These are phyloP conservation scores for Gautieria morchelliformis DNA, from an alignment of 768 basidiomycete genomes.

Conservation along the genomic window DNA sequence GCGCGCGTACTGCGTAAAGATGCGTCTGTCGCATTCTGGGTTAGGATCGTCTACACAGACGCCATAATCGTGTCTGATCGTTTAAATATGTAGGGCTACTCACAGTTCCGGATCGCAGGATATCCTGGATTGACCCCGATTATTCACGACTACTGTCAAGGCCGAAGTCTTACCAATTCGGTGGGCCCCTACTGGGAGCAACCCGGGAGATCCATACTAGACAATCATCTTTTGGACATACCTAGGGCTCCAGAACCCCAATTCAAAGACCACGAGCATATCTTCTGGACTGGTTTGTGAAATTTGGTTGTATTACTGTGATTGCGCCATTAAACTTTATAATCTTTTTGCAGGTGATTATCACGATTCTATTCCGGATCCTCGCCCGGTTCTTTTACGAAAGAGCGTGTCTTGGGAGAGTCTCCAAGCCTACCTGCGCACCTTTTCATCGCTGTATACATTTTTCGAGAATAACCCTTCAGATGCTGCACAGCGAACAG, in stretches of 20 bases:
- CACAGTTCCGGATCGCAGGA: conserved; percentile 68
- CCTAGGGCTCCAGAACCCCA: conserved; percentile 37
- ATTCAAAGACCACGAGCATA: conserved; percentile 37
- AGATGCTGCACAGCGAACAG: conserved; percentile 30
- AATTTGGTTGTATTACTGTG: neutral
- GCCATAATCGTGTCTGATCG: too few relatives aligned
- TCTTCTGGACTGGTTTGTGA: conserved; percentile 48
- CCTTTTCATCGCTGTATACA: conserved; percentile 60
- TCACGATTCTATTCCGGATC: conserved; percentile 27
- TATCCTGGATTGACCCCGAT: too few relatives aligned
- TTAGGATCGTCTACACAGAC: too few relatives aligned
- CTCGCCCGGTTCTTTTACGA: conserved; percentile 43
- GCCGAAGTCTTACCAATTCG: conserved; percentile 39
- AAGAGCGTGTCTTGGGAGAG: conserved; percentile 56
- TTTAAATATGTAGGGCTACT: conserved; percentile 32
- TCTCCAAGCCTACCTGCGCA: conserved; percentile 58
- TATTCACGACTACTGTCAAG: conserved; percentile 58
- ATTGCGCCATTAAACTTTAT: neutral
- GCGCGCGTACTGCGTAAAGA: conserved; percentile 47
- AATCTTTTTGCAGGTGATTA: conserved; percentile 27
- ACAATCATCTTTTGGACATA: conserved; percentile 60
- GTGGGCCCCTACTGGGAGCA: conserved; percentile 73
- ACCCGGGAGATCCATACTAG: conserved; percentile 69
- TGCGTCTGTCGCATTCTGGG: conserved; percentile 71
- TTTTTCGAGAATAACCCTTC: conserved; percentile 55